These are phyloP conservation scores for Emericellopsis cladophorae DNA, from an alignment of 2,329 filamentous ascomycete species.

Conservation along the genomic window DNA sequence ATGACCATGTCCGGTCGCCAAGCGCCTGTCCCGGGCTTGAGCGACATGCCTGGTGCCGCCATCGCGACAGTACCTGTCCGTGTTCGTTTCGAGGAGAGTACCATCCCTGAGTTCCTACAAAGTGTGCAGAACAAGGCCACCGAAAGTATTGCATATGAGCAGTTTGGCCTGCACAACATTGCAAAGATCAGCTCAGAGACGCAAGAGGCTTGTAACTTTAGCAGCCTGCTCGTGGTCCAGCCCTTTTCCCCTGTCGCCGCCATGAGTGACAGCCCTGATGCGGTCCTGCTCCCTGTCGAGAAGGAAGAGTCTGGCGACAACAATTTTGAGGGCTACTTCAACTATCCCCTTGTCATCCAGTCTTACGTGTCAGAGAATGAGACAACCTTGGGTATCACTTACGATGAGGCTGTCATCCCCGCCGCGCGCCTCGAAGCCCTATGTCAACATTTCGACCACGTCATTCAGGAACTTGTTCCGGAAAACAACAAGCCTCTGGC, in stretches of 20 bases:
- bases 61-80: slow-evolving; percentile 5
- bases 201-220: slow-evolving; percentile 6
- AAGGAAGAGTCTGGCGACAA: slow-evolving; percentile 6
- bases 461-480: slow-evolving; percentile 6
- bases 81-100: neutral
- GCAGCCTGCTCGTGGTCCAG: slow-evolving; percentile 6
- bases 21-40: slow-evolving; percentile 8
- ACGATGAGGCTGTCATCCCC: slow-evolving; percentile 2
- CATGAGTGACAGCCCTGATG: neutral
- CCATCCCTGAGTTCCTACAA: neutral
- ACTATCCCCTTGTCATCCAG: slow-evolving; percentile 4
- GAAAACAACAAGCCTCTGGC: neutral
- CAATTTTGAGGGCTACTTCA: slow-evolving; percentile 12
- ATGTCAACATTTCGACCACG: slow-evolving; percentile 5
- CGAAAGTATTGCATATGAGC: slow-evolving; percentile 6
- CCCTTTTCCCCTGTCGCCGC: neutral
- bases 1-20: slow-evolving; percentile 11
- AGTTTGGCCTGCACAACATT: slow-evolving; percentile 9
- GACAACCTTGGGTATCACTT: slow-evolving; percentile 1
- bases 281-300: neutral
- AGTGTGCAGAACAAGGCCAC: slow-evolving; percentile 2
- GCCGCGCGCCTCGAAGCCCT: slow-evolving; percentile 4
- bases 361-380: neutral
- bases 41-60: slow-evolving; percentile 6
- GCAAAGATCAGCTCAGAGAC: slow-evolving; percentile 3